A percentile compares a stretch with the other conserved stretches of the same genome.
These are phyloP conservation scores for Lasiodiplodia sp. DNA, from an alignment of 2,329 filamentous ascomycete genomes.

Conservation along the genomic window DNA sequence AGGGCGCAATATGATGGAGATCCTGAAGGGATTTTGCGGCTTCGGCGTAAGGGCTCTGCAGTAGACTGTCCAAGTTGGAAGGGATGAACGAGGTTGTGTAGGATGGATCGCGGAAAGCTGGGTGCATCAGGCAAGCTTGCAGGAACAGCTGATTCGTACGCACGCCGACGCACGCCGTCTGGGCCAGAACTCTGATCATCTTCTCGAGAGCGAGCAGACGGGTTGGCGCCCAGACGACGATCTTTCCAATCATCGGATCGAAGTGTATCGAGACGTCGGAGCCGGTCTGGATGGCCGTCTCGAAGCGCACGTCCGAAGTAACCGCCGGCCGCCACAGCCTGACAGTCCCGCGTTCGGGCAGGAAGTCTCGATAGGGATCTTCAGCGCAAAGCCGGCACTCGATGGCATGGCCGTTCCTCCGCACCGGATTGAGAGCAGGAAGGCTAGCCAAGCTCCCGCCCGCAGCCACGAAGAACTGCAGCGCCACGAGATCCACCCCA, in stretches of 20 bases:
- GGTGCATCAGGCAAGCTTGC: slow-evolving; percentile 27
- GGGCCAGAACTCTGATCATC: slow-evolving; percentile 41
- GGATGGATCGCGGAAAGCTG: slow-evolving; percentile 44
- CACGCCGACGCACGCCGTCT: slow-evolving; percentile 29
- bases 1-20: neutral
- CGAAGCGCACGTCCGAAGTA: slow-evolving; percentile 64
- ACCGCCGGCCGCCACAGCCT: slow-evolving; percentile 48
- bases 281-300: slow-evolving; percentile 69
- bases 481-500: slow-evolving; percentile 60
- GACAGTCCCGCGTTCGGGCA: slow-evolving; percentile 63
- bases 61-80: slow-evolving; percentile 36
- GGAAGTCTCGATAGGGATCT: slow-evolving; percentile 65
- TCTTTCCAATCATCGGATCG: slow-evolving; percentile 64
- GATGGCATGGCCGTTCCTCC: slow-evolving; percentile 58
- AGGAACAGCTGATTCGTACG: slow-evolving; percentile 30
- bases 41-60: slow-evolving; percentile 31
- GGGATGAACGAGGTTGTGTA: slow-evolving; percentile 46
- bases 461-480: slow-evolving; percentile 65
- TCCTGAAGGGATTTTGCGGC: neutral
- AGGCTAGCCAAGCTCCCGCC: slow-evolving; percentile 53
- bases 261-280: slow-evolving; percentile 65
- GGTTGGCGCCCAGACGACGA: slow-evolving; percentile 61
- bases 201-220: slow-evolving; percentile 54
- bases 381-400: slow-evolving; percentile 65
- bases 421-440: slow-evolving; percentile 48